Conservation (phyloP, 805 yeast genomes). For the Nakazawaea molendinolei region DNA sequence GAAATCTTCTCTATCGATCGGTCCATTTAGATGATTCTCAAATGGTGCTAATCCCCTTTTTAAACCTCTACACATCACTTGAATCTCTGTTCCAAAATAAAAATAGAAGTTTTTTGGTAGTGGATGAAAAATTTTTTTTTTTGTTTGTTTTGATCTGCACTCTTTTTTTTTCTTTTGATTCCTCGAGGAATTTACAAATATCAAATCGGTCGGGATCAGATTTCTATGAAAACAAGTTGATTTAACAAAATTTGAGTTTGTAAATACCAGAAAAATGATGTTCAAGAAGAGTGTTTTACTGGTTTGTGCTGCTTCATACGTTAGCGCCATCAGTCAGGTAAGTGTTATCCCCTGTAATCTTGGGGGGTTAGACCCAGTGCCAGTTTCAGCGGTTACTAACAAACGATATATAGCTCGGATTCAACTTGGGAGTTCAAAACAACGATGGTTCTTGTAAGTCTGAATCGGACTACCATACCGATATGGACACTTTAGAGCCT, state of each 20-base stretch:
- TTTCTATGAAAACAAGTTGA: not conserved
- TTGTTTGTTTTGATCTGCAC: no score
- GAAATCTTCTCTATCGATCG: no score
- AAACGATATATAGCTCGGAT: slow-evolving; percentile 44
- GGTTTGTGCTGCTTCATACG: slow-evolving; percentile 5
- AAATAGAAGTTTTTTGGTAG: no score
- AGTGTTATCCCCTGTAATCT: no score
- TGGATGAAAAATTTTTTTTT: no score
- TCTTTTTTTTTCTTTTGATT: no score
- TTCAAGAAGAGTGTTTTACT: slow-evolving; percentile 5
- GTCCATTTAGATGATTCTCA: no score
- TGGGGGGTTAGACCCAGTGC: no score
- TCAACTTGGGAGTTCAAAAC: slow-evolving; percentile 81
- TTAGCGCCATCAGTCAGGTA: slow-evolving; percentile 5
- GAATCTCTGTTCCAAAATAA: no score
- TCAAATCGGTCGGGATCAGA: not conserved
- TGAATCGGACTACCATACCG: slow-evolving; percentile 61
- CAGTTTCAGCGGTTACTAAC: slow-evolving; percentile 2
- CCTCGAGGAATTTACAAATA: no score
- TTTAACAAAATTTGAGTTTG: not conserved
- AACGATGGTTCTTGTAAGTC: slow-evolving; percentile 71
- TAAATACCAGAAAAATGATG: slow-evolving; percentile 1
- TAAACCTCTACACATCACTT: no score
- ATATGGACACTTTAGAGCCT: slow-evolving; percentile 50
- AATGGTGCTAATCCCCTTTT: no score